Evolutionary conservation across 306 rosid genomes (phyloP), one percentile per base, ranked within the genome.

Genomic region (Biancaea sappan): DNA sequence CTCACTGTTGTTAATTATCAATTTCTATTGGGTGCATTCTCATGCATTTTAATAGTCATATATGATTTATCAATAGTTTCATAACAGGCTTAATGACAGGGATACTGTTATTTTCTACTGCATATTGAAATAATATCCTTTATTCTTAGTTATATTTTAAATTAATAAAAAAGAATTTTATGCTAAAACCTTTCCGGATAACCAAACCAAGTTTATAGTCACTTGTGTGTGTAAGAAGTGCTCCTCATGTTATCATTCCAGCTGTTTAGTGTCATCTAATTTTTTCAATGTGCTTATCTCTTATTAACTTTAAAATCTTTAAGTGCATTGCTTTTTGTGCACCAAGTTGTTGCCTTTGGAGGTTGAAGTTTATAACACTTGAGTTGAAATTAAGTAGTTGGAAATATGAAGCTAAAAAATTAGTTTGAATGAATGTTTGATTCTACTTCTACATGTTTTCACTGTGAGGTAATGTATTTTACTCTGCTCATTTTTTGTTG

Each of bases 21-120:
- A 25, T 63, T 26, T 74, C 48, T 35, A 3, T 51, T 9, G 15
- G 70, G 51, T 32, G 26, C 26, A 18, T 73, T 73, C 77, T n/a
- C 12, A 31, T 31, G 43, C 43, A 16, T 59, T 29, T 10, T 34
- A 22, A 4, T 34, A 61, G 47, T 61, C 2, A 16, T 31, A 0
- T 58, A 58, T 29, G 38, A 6, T 58, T 58, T 5, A 4, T 58
- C 22, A 57, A 38, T n/a, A 61, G 46, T 3, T 59, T 5, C 24
- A 8, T 29, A 4, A 26, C 3, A 28, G 62, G 37, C 18, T 14
- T 14, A 28, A 10, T 37, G 1, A 7, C 3, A 12, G 47, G 9
- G 43, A 41, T 41, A 41, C 16, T 41, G 10, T 41, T 54, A 12
- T 53, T 54, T 14, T 54, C 7, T n/a, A 13, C 34, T 26, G 9